These are phyloP conservation scores for Mucor indicus DNA, from an alignment of 371 early-diverging fungal species.

Conservation along the genomic window DNA sequence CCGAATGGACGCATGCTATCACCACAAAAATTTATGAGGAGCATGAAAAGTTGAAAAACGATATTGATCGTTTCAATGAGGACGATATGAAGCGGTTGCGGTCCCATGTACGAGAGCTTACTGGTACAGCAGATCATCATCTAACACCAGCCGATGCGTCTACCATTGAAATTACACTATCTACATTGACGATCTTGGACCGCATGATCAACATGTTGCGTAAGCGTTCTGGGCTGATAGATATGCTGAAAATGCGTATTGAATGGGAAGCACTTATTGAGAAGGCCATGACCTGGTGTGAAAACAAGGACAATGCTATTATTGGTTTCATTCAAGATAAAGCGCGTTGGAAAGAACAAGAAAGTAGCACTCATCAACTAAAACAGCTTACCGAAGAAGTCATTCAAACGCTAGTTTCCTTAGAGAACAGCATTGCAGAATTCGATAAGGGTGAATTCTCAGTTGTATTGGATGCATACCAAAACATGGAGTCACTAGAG, in stretches of 20 bases:
- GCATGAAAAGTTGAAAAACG: constrained; percentile 38
- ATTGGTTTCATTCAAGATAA: constrained; percentile 9
- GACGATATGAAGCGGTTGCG: constrained; percentile 53
- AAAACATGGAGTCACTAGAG: constrained; percentile 30
- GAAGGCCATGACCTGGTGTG: constrained; percentile 4
- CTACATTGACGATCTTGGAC: constrained; percentile 33
- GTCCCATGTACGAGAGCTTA: constrained; percentile 38
- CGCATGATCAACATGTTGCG: constrained; percentile 23
- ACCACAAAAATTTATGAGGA: constrained; percentile 21
- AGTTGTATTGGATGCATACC: constrained; percentile 20
- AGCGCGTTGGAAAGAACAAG: constrained; percentile 14
- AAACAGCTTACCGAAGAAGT: constrained; percentile 19
- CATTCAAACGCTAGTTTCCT: constrained; percentile 11
- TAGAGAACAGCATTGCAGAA: constrained; percentile 24
- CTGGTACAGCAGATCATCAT: constrained; percentile 16
- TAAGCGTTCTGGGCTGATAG: constrained; percentile 18
- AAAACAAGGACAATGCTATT: constrained; percentile 8
- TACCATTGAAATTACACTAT: constrained; percentile 46
- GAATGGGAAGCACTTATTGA: constrained; percentile 30
- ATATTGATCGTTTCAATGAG: constrained; percentile 46
- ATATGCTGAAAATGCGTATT: constrained; percentile 19
- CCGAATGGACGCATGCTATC: constrained; percentile 11
- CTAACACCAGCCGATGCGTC: constrained; percentile 48
- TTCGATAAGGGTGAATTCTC: constrained; percentile 31
- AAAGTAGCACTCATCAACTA: background rate